Conservation (phyloP, 306 rosid genomes). For the Quillaja saponaria region DNA sequence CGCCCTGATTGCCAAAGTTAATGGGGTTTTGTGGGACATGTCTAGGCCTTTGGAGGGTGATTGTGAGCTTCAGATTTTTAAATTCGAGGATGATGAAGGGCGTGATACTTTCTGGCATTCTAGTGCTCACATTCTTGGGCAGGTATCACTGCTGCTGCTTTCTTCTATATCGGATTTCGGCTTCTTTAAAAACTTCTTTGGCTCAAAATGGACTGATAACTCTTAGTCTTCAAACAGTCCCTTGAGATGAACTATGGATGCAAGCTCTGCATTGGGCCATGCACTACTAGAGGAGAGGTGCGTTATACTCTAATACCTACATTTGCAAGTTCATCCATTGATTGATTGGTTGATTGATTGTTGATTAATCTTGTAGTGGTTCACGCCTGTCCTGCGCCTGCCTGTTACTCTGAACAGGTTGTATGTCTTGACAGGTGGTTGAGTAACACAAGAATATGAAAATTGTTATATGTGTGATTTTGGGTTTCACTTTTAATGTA, state of each 20-base stretch:
- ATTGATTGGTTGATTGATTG: no score
- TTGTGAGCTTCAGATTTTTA: slow-evolving; percentile 60
- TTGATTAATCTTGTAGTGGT: no score
- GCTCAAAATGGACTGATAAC: background rate
- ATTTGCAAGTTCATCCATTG: background rate
- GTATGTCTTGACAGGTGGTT: no score
- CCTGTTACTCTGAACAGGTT: no score
- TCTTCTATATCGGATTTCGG: background rate
- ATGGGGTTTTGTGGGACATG: slow-evolving; percentile 94
- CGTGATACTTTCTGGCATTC: slow-evolving; percentile 99
- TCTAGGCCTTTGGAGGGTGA: slow-evolving; percentile 71
- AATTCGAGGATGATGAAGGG: slow-evolving; percentile 74
- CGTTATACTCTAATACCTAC: background rate
- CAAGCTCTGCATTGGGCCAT: slow-evolving; percentile 96
- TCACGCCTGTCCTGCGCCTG: no score
- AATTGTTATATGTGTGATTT: no score
- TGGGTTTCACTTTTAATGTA: no score
- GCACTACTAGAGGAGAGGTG: slow-evolving; percentile 98
- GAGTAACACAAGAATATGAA: no score
- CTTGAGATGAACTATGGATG: slow-evolving; percentile 87
- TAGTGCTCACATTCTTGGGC: slow-evolving; percentile 96
- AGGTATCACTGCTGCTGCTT: slow-evolving; percentile 42
- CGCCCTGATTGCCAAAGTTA: slow-evolving; percentile 79
- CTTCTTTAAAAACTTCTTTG: background rate
- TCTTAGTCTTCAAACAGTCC: slow-evolving; percentile 47